Conservation (phyloP, 2,329 filamentous ascomycete species). For the Fusarium haematococcum region DNA sequence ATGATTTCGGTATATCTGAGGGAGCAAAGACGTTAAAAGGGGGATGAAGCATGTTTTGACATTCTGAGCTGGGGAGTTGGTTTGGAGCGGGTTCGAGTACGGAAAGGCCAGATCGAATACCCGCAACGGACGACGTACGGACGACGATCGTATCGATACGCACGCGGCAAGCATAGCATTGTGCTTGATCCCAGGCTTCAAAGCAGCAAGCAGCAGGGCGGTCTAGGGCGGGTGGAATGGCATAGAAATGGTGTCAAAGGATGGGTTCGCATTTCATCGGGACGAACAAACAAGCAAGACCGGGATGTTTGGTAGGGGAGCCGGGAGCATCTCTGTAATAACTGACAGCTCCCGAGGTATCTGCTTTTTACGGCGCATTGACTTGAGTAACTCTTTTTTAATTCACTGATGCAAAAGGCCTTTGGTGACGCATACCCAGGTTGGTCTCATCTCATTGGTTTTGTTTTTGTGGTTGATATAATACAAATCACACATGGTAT, state of each 20-base stretch:
- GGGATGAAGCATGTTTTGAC: conserved; percentile 32
- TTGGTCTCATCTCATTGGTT: not conserved
- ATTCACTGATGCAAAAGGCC: conserved; percentile 16
- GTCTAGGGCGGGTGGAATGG: conserved; percentile 36
- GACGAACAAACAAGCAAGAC: conserved; percentile 42
- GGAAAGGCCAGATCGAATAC: not conserved
- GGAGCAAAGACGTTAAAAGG: conserved; percentile 34
- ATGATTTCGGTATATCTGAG: conserved; percentile 16
- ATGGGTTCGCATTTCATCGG: conserved; percentile 46
- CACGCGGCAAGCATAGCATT: not conserved
- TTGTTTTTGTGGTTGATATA: not conserved
- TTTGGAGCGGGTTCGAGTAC: conserved; percentile 13
- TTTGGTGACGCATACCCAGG: not conserved
- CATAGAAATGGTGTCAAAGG: conserved; percentile 48
- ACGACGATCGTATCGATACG: not conserved
- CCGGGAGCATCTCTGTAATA: conserved; percentile 30
- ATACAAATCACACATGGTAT: not conserved
- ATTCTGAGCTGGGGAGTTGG: conserved; percentile 5
- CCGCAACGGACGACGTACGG: not conserved
- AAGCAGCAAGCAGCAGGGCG: conserved; percentile 2
- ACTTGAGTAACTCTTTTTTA: conserved; percentile 38
- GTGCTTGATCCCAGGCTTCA: conserved; percentile 16
- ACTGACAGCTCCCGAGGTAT: conserved; percentile 34
- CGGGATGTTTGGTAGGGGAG: conserved; percentile 37
- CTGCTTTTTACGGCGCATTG: conserved; percentile 43